Base-by-base conservation (phyloP, 2,329 filamentous ascomycete species). In the Penicillium hesseltinei region DNA sequence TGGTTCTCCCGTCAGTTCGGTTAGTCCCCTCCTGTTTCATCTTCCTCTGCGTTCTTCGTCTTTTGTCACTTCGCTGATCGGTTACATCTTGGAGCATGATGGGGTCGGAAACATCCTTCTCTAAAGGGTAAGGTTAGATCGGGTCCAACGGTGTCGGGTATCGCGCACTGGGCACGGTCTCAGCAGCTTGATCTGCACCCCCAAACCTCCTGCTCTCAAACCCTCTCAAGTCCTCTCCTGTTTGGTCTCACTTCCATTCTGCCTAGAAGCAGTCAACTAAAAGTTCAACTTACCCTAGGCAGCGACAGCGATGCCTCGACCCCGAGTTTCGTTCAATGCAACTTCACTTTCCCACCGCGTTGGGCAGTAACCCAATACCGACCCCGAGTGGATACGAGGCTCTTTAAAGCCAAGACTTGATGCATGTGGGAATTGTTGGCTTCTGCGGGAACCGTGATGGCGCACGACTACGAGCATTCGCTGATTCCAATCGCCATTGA, bases 1-100 rank as follows among this genome's bases (percentile, higher is more conserved):
- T 49, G 35, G 31, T 19, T 25, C 33, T 47, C 49, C 54, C 49
- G 54, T 53, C 42, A 52, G 21, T 53, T 47, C 44, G 54, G 48
- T n/a, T 27, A 36, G 21, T 43, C 49, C 35, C 49, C 43, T 56
- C 40, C 54, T 27, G 21, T 31, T 56, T 40, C 19, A 17, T 45
- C 33, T 39, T 45, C 25, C 13, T 11, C 21, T 36, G n/a, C 25
- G 8, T 21, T 50, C 45, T 10, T 19, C 13, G 5, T 29, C 13
- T 10, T 35, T 38, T 29, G 19, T 55, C 38, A 42, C 9, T 29
- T 21, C 11, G 3, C 23, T 31, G 17, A 19, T 23, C 21, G 7
- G 39, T 27, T 43, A 10, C 10, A 27, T 17, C 21, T 52, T 11
- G 50, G 17, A 21, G 19, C n/a, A 15, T 21, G 17, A 27, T 27